These are phyloP conservation scores for Chaetomidium leptoderma DNA, from an alignment of 495 filamentous ascomycete genomes.

Conservation along the genomic window DNA sequence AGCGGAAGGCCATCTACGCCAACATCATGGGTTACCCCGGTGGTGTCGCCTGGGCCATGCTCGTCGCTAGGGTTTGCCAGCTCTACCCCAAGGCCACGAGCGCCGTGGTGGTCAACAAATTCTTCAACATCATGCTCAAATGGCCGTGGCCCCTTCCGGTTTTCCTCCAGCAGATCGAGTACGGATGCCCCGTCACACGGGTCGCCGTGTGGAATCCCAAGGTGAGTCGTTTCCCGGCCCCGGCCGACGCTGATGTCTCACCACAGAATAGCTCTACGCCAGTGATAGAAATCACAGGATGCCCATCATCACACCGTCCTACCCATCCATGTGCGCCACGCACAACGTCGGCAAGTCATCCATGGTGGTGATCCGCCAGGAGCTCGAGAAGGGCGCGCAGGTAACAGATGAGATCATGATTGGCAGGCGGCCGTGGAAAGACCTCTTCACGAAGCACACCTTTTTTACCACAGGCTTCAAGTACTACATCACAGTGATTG, in stretches of 20 bases:
- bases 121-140: conserved; percentile 83
- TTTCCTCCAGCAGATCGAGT: conserved; percentile 81
- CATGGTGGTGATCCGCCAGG: conserved; percentile 73
- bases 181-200: conserved; percentile 61
- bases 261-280: conserved; percentile 61
- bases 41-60: conserved; percentile 96
- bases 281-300: conserved; percentile 81
- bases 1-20: conserved; percentile 86
- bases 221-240: conserved; percentile 44
- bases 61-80: conserved; percentile 93
- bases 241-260: conserved; percentile 33
- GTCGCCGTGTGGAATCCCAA: conserved; percentile 91
- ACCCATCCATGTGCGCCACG: conserved; percentile 93
- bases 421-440: conserved; percentile 72
- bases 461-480: conserved; percentile 93
- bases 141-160: conserved; percentile 96
- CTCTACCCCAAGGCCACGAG: conserved; percentile 91
- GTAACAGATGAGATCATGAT: conserved; percentile 77
- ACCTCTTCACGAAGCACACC: conserved; percentile 77
- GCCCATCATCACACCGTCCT: conserved; percentile 96
- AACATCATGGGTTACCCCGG: conserved; percentile 96
- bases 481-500: conserved; percentile 86
- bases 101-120: conserved; percentile 80
- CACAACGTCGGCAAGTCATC: conserved; percentile 89
- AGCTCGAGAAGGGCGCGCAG: conserved; percentile 70